Conservation (phyloP, 768 basidiomycete genomes). For the Amanita rubescens region DNA sequence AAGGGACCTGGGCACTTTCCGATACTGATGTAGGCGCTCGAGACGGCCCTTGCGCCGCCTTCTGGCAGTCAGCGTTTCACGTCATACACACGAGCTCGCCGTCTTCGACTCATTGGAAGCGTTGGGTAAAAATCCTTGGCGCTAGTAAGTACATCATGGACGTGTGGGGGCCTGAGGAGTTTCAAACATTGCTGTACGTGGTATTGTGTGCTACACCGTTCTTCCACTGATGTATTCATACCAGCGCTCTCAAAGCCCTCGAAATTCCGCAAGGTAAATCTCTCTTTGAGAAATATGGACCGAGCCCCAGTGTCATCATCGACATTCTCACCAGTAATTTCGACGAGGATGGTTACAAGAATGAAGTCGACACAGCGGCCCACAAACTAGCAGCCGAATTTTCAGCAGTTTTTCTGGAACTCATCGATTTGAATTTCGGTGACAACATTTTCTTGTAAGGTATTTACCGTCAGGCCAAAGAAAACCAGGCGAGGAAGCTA, state of each 20-base stretch:
- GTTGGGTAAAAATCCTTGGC: slow-evolving; percentile 1
- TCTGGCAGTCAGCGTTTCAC: neutral
- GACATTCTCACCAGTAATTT: slow-evolving; percentile 1
- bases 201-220: neutral
- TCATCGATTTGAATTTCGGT: slow-evolving; percentile 5
- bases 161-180: neutral
- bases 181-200: slow-evolving; percentile 6
- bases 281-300: slow-evolving; percentile 9
- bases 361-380: slow-evolving; percentile 1
- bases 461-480: slow-evolving; percentile 7
- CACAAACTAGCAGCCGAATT: neutral
- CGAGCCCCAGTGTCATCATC: slow-evolving; percentile 4
- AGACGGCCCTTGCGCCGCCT: neutral
- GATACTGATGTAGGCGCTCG: neutral
- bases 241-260: neutral
- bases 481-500: neutral
- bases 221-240: slow-evolving; percentile 1
- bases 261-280: neutral
- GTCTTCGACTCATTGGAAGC: slow-evolving; percentile 6
- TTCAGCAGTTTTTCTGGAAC: neutral
- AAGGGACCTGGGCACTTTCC: slow-evolving; percentile 1
- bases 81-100: slow-evolving; percentile 6
- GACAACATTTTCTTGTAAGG: slow-evolving; percentile 5
- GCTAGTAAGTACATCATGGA: slow-evolving; percentile 7
- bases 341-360: neutral